phyloP scores from a whole-genome alignment of 495 filamentous ascomycete genomes.

The Lasiosphaeriaceae sp. region DNA sequence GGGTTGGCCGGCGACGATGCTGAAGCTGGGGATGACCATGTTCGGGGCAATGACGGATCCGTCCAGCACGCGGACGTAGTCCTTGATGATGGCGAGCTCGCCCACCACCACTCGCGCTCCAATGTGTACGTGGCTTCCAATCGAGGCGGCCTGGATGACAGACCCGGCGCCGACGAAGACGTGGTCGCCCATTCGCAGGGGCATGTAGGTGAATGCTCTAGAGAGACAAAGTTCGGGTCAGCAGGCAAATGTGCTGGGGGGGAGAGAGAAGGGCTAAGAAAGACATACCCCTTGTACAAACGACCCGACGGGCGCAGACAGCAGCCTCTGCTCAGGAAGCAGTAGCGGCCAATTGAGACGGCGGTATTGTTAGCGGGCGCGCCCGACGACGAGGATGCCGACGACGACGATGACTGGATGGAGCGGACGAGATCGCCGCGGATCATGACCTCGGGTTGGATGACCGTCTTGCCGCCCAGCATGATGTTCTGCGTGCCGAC shows the following conservation, averaged over 20 bases:
- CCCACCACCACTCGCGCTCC: slow-evolving; percentile 70
- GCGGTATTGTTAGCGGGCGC: slow-evolving; percentile 54
- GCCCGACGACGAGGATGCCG: slow-evolving; percentile 27
- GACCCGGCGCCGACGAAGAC: slow-evolving; percentile 75
- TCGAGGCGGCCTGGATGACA: slow-evolving; percentile 71
- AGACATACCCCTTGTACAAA: slow-evolving; percentile 56
- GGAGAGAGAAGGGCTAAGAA: neutral
- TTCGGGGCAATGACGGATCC: slow-evolving; percentile 75
- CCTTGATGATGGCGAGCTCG: slow-evolving; percentile 85
- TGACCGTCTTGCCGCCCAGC: slow-evolving; percentile 91
- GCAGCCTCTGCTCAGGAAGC: slow-evolving; percentile 70
- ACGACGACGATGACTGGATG: slow-evolving; percentile 28
- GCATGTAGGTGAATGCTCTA: slow-evolving; percentile 67
- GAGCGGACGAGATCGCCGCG: slow-evolving; percentile 81
- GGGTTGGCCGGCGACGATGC: slow-evolving; percentile 77
- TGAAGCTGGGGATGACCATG: slow-evolving; percentile 89
- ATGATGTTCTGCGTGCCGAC: slow-evolving; percentile 96
- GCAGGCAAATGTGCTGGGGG: too few relatives aligned
- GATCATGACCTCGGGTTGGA: slow-evolving; percentile 86
- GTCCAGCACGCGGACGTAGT: slow-evolving; percentile 79
- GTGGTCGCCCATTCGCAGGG: slow-evolving; percentile 88
- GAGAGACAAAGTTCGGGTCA: too few relatives aligned
- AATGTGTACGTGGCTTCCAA: slow-evolving; percentile 81
- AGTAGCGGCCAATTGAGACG: slow-evolving; percentile 86
- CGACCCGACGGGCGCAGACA: slow-evolving; percentile 75